A percentile compares a stretch with the other conserved stretches of the same genome.
These are phyloP conservation scores for Metschnikowia continentalis DNA, from an alignment of 805 yeast genomes.

Conservation along the genomic window DNA sequence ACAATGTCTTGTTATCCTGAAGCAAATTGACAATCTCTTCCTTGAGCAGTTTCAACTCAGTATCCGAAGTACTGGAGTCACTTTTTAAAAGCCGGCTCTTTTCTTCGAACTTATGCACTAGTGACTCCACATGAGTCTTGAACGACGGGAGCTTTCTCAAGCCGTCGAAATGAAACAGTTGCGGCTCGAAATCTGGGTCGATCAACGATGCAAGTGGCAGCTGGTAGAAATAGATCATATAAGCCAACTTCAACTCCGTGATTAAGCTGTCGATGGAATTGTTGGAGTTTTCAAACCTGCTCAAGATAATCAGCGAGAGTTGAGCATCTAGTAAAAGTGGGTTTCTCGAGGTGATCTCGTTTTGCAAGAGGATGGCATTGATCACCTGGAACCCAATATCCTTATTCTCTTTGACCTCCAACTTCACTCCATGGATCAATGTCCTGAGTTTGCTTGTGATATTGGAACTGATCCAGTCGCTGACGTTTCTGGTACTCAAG, in stretches of 20 bases:
- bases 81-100: background rate
- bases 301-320: slow-evolving; percentile 26
- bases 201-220: slow-evolving; percentile 29
- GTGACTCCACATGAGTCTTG: slow-evolving; percentile 29
- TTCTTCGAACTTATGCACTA: slow-evolving; percentile 10
- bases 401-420: slow-evolving; percentile 30
- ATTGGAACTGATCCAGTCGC: slow-evolving; percentile 34
- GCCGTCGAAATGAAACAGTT: slow-evolving; percentile 18
- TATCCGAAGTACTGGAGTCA: background rate
- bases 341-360: slow-evolving; percentile 19
- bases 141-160: slow-evolving; percentile 35
- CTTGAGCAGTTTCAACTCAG: slow-evolving; percentile 5
- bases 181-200: slow-evolving; percentile 10
- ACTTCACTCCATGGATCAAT: slow-evolving; percentile 27
- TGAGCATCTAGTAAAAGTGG: slow-evolving; percentile 23
- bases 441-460: slow-evolving; percentile 29
- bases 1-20: slow-evolving; percentile 13
- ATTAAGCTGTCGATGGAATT: slow-evolving; percentile 39
- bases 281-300: slow-evolving; percentile 35
- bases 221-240: slow-evolving; percentile 40
- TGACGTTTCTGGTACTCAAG: slow-evolving; percentile 31
- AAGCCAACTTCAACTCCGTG: slow-evolving; percentile 33
- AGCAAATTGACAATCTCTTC: slow-evolving; percentile 12
- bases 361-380: slow-evolving; percentile 29
- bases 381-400: slow-evolving; percentile 32